Conservation (phyloP, 176 grass and related monocot genomes). For the Carex scoparia region DNA sequence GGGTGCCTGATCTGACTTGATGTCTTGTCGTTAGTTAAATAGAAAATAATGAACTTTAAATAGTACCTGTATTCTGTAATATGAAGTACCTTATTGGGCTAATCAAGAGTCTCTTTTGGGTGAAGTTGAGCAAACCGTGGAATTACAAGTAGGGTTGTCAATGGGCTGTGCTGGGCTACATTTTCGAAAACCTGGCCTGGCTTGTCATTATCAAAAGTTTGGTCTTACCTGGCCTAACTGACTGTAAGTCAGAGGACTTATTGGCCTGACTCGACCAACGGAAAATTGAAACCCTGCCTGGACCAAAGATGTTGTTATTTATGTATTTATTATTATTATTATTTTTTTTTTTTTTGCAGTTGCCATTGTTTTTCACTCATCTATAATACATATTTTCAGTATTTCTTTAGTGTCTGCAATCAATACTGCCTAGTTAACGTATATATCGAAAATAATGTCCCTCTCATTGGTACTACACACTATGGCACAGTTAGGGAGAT, state of each 20-base stretch:
- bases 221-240: background rate
- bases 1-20: background rate
- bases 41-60: background rate
- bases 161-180: background rate
- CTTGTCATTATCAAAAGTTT: background rate
- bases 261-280: background rate
- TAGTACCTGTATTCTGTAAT: background rate
- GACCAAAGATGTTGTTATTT: background rate
- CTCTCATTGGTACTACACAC: too few species aligned
- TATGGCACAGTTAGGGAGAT: background rate
- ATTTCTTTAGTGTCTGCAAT: background rate
- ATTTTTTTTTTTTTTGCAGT: background rate
- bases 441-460: background rate
- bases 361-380: background rate
- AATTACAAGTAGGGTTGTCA: background rate
- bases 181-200: too few species aligned
- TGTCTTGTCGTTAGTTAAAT: background rate
- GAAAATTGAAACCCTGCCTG: background rate
- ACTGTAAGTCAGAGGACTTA: background rate
- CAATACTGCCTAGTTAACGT: background rate
- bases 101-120: background rate
- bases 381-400: background rate
- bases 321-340: background rate
- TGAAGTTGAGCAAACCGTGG: background rate
- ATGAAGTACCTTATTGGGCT: background rate